phyloP scores from a whole-genome alignment of 805 yeast genomes.

The Ogataea pignaliae region DNA sequence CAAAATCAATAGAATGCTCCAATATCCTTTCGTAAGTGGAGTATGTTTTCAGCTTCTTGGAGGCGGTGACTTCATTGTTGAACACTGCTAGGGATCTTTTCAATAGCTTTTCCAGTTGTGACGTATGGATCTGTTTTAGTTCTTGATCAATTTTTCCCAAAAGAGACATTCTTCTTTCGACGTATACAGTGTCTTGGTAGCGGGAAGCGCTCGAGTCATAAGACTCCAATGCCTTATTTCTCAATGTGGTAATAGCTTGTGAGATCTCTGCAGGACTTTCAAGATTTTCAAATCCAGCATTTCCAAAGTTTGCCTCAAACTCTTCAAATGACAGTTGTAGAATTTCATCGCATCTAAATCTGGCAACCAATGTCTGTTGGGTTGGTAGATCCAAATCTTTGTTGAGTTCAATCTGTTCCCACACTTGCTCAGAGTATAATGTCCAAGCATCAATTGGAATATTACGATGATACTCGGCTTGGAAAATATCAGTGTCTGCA shows the following conservation, averaged over 20 bases:
- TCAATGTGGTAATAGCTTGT: constrained; percentile 36
- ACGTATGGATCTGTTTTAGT: constrained; percentile 40
- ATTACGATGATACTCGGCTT: constrained; percentile 69
- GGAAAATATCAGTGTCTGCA: constrained; percentile 44
- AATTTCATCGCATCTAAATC: constrained; percentile 92
- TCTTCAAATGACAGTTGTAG: constrained; percentile 46
- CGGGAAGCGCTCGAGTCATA: constrained; percentile 76
- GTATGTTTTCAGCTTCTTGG: constrained; percentile 22
- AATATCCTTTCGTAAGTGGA: constrained; percentile 22
- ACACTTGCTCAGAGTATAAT: constrained; percentile 80
- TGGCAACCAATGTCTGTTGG: constrained; percentile 90
- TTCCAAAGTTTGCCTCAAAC: constrained; percentile 35
- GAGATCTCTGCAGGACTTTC: constrained; percentile 36
- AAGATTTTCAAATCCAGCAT: constrained; percentile 21
- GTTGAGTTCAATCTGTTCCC: constrained; percentile 91
- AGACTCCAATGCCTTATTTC: constrained; percentile 40
- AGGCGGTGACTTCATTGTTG: constrained; percentile 17
- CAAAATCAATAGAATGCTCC: constrained; percentile 12
- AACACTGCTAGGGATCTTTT: constrained; percentile 31
- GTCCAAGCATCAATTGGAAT: constrained; percentile 97
- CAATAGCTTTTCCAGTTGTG: constrained; percentile 36
- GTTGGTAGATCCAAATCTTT: constrained; percentile 95
- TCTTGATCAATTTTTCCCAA: constrained; percentile 42
- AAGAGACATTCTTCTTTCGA: constrained; percentile 53
- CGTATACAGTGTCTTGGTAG: constrained; percentile 63